Conservation (phyloP, 1,284 basidiomycete genomes). For the Ustilago cynodontis region DNA sequence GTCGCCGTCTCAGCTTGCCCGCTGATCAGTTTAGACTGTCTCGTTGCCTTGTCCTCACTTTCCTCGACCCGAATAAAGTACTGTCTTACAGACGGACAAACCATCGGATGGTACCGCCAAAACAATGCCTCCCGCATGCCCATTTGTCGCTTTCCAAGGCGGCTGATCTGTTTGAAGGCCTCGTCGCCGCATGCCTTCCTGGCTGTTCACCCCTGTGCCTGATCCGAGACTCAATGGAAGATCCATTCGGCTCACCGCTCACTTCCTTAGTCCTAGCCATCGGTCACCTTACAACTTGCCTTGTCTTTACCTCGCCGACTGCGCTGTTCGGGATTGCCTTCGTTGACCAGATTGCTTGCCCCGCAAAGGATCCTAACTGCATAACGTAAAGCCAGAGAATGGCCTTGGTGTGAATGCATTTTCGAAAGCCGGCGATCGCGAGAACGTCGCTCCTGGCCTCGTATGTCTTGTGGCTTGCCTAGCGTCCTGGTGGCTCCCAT, state of each 20-base stretch:
- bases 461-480: conserved; percentile 1
- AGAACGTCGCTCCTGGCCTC: not conserved
- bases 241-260: no score
- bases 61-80: not conserved
- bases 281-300: not conserved
- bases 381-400: not conserved
- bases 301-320: not conserved
- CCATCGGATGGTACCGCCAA: not conserved
- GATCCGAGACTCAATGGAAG: not conserved
- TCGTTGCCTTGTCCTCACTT: not conserved
- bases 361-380: not conserved
- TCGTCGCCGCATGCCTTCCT: not conserved
- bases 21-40: not conserved
- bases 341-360: no score
- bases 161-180: conserved; percentile 2
- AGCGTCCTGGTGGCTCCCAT: not conserved
- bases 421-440: conserved; percentile 21
- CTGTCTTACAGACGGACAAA: not conserved
- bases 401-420: not conserved
- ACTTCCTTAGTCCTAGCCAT: not conserved
- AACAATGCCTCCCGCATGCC: not conserved
- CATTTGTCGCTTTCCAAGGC: not conserved
- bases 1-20: conserved; percentile 2
- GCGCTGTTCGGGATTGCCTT: no score
- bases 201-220: not conserved